Base-by-base conservation (phyloP, 2,329 filamentous ascomycete genomes). In the Pezicula radicicola region DNA sequence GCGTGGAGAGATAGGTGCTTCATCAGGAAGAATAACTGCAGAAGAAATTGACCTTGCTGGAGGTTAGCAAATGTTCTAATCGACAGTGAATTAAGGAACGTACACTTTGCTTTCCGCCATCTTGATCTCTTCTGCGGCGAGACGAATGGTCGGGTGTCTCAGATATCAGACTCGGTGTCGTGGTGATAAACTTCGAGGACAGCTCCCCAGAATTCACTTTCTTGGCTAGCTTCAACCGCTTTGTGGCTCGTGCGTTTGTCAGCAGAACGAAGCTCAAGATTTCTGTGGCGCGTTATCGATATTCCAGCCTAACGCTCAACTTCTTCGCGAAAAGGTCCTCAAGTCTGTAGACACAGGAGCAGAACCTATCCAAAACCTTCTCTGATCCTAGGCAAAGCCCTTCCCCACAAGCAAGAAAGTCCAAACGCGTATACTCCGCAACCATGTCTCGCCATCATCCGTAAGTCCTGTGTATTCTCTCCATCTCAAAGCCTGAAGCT, bases 381-480 rank as follows among this genome's bases (percentile, higher is more conserved):
- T 33, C 12, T 33, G 30, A 33, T 12, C 30, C 4, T 6, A 33
- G 12, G 30, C 30, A 33, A 33, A 33, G 8, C 30, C 30, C 12
- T 33, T 10, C 7, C 12, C 30, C 30, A 33, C 8, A 2, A 33
- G 8, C 30, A 30, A 30, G 36, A 46, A n/a, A 8, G 36, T 19
- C 42, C 15, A 15, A 33, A 40, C 21, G 19, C 25, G 15, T 15
- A 36, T 35, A 57, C 40, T 46, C 18, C 13, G 9, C 43, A 48
- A 59, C 19, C 16, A 67, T 67, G 65, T 66, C 64, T 59, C 65
- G 65, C 55, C 64, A 68, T 65, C 64, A 97, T 72, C 92, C 92
- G 87, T 89, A 79, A 78, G 84, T 77, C 46, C 33, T 33, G 52
- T 40, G 16, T 46, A 48, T 25, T 28, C 21, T 37, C 30, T 27